phyloP scores from a whole-genome alignment of 352 stramenopile species.

The Poterioochromonas sp. region DNA sequence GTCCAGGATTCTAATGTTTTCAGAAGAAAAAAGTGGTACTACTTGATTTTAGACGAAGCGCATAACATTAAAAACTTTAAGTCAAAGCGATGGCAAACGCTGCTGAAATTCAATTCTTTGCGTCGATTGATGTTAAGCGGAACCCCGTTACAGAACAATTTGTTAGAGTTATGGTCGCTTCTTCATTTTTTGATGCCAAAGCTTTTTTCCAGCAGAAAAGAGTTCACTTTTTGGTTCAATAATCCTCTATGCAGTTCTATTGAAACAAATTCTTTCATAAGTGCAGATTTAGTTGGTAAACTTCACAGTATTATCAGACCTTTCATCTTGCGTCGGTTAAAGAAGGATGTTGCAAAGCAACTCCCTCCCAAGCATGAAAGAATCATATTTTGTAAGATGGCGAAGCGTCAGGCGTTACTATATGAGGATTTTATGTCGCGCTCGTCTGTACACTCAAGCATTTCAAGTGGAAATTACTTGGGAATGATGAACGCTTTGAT shows the following conservation, averaged over 20 bases:
- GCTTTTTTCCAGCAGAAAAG: slow-evolving; percentile 79
- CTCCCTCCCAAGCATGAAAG: slow-evolving; percentile 93
- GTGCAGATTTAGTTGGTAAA: slow-evolving; percentile 78
- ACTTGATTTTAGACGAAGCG: slow-evolving; percentile 95
- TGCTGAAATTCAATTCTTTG: slow-evolving; percentile 94
- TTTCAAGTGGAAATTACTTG: slow-evolving; percentile 83
- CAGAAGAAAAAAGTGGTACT: slow-evolving; percentile 96
- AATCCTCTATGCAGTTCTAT: slow-evolving; percentile 83
- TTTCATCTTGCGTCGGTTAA: slow-evolving; percentile 90
- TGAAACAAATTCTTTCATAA: background rate
- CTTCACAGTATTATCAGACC: slow-evolving; percentile 94
- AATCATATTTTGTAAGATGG: slow-evolving; percentile 84
- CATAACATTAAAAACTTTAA: slow-evolving; percentile 99
- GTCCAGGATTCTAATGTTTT: slow-evolving; percentile 94
- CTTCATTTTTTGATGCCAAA: slow-evolving; percentile 98
- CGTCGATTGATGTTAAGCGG: slow-evolving; percentile 85
- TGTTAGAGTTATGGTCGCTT: slow-evolving; percentile 94
- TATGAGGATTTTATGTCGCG: slow-evolving; percentile 98
- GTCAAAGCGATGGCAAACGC: slow-evolving; percentile 90
- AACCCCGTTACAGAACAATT: slow-evolving; percentile 93
- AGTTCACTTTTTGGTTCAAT: slow-evolving; percentile 96
- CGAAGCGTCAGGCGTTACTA: slow-evolving; percentile 82
- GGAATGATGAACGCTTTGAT: slow-evolving; percentile 99
- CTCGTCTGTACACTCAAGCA: slow-evolving; percentile 78
- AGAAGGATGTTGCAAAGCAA: slow-evolving; percentile 95